Conservation (phyloP, 306 rosid species). For the Acmispon strigosus region DNA sequence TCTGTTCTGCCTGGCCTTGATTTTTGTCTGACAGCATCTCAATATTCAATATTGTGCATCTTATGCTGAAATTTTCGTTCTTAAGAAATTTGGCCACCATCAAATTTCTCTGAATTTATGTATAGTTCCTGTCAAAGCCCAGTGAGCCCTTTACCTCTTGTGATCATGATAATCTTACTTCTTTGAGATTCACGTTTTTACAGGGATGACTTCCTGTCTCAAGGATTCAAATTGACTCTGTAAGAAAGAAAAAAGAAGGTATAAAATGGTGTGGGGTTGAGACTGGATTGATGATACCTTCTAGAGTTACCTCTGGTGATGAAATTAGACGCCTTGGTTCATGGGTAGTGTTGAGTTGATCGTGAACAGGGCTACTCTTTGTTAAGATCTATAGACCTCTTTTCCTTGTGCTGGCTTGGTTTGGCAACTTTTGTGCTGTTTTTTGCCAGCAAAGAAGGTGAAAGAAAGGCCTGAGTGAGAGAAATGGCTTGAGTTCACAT, state of each 20-base stretch:
- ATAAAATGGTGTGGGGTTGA: background rate
- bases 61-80: background rate
- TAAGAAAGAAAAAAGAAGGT: constrained; percentile 14
- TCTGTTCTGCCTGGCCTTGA: background rate
- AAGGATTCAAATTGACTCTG: constrained; percentile 52
- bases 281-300: background rate
- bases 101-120: background rate
- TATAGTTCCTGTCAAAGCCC: background rate
- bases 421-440: background rate
- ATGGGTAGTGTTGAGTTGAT: background rate
- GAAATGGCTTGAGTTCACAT: background rate
- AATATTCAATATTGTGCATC: background rate
- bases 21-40: background rate
- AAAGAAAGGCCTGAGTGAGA: background rate
- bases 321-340: background rate
- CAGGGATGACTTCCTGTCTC: constrained; percentile 61
- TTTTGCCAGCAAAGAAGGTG: background rate
- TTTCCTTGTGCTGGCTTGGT: background rate
- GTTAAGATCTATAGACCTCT: too few relatives aligned
- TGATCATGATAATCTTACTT: background rate
- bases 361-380: background rate
- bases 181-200: background rate
- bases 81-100: background rate
- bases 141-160: background rate
- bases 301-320: background rate